Percentiles rank a stretch among this genome's conserved stretches.
Evolutionary conservation across 2,329 filamentous ascomycete genomes (phyloP).

Genomic region (Microthyrium microscopicum): DNA sequence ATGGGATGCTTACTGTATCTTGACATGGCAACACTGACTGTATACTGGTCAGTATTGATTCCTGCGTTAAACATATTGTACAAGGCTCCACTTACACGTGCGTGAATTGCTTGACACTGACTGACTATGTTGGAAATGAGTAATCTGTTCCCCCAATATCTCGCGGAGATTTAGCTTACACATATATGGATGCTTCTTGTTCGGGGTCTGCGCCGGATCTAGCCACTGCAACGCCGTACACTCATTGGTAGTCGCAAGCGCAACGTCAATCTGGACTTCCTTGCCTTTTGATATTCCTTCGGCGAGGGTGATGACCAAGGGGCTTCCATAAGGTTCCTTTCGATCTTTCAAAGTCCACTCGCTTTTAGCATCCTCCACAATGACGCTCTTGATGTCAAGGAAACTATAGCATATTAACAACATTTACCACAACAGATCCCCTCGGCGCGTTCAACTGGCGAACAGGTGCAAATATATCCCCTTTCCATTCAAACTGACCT

Average conservation of each 20-base stretch:
- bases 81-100: no score
- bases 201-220: slow-evolving; percentile 80
- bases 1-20: no score
- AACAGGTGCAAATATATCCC: not conserved
- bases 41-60: no score
- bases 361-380: slow-evolving; percentile 45
- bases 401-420: slow-evolving; percentile 28
- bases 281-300: slow-evolving; percentile 29
- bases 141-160: not conserved
- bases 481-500: slow-evolving; percentile 22
- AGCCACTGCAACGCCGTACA: slow-evolving; percentile 95
- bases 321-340: slow-evolving; percentile 57
- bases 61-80: no score
- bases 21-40: slow-evolving; percentile 91
- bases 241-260: slow-evolving; percentile 64
- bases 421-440: no score
- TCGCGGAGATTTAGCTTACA: slow-evolving; percentile 26
- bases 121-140: slow-evolving; percentile 37
- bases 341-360: slow-evolving; percentile 57
- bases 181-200: slow-evolving; percentile 93
- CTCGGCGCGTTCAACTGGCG: not conserved
- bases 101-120: slow-evolving; percentile 93
- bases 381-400: slow-evolving; percentile 56
- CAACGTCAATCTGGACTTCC: slow-evolving; percentile 36
- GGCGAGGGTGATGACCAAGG: slow-evolving; percentile 44